Conservation (phyloP, 2,329 filamentous ascomycete species). For the Xylariomycetidae sp. region DNA sequence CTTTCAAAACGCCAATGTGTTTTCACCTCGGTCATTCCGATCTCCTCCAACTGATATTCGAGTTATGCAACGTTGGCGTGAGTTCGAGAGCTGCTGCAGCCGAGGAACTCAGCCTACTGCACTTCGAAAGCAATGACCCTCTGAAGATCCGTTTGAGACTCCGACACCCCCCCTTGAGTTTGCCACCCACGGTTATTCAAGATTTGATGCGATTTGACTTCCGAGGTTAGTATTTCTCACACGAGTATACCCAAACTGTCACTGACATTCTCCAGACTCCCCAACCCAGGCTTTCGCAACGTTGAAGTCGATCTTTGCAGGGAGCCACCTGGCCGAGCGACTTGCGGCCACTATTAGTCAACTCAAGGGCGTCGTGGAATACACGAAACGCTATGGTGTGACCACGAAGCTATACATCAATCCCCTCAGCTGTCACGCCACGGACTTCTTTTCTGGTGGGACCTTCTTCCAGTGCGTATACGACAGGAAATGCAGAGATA, state of each 20-base stretch:
- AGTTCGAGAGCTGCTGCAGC: conserved; percentile 66
- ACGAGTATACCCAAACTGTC: not conserved
- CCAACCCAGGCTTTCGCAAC: conserved; percentile 52
- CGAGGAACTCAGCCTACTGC: conserved; percentile 79
- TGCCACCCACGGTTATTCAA: conserved; percentile 84
- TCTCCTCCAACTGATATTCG: conserved; percentile 80
- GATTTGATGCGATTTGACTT: conserved; percentile 91
- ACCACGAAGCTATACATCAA: conserved; percentile 75
- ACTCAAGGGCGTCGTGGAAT: conserved; percentile 70
- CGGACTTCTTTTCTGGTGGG: conserved; percentile 81
- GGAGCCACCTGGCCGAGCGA: conserved; percentile 63
- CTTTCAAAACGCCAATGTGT: conserved; percentile 71
- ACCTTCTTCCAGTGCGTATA: conserved; percentile 87
- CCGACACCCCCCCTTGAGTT: conserved; percentile 70
- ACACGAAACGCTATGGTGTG: conserved; percentile 69
- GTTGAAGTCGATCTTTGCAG: conserved; percentile 55
- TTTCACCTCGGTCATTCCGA: conserved; percentile 88
- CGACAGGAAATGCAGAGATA: conserved; percentile 74
- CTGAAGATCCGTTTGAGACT: conserved; percentile 77
- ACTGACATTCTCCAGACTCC: conserved; percentile 35
- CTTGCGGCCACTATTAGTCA: conserved; percentile 73
- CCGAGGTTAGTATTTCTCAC: conserved; percentile 46
- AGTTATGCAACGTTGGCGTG: conserved; percentile 73
- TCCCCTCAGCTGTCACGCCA: conserved; percentile 81
- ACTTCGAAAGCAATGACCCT: conserved; percentile 76